phyloP scores from a whole-genome alignment of 2,329 filamentous ascomycete species.

The Helminthosporium solani region DNA sequence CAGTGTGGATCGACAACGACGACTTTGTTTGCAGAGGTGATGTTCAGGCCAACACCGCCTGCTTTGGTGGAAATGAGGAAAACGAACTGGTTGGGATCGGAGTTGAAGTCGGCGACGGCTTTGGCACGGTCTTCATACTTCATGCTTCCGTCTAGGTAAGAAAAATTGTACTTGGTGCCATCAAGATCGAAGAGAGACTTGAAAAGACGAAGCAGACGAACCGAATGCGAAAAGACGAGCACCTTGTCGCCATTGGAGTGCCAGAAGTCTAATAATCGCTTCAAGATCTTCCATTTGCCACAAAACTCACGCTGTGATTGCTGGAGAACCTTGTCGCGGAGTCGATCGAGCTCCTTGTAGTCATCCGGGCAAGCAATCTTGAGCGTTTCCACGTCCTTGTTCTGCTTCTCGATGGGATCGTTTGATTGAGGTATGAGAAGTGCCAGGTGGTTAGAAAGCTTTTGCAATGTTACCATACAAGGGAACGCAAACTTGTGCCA shows the following conservation, averaged over 20 bases:
- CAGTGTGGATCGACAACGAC: slow-evolving; percentile 97
- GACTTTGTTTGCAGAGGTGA: slow-evolving; percentile 96
- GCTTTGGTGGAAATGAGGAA: slow-evolving; percentile 95
- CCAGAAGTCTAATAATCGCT: slow-evolving; percentile 86
- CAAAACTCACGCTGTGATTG: slow-evolving; percentile 88
- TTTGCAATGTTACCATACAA: slow-evolving; percentile 76
- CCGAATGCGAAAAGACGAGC: slow-evolving; percentile 90
- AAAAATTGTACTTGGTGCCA: slow-evolving; percentile 74
- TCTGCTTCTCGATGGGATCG: slow-evolving; percentile 70
- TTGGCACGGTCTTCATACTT: slow-evolving; percentile 78
- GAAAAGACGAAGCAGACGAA: slow-evolving; percentile 79
- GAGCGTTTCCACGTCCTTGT: slow-evolving; percentile 73
- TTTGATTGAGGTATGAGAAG: slow-evolving; percentile 71
- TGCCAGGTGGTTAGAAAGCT: slow-evolving; percentile 89
- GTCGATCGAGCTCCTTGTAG: slow-evolving; percentile 72
- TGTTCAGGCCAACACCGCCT: slow-evolving; percentile 91
- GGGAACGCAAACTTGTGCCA: slow-evolving; percentile 85
- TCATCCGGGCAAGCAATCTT: slow-evolving; percentile 70
- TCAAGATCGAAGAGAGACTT: slow-evolving; percentile 84
- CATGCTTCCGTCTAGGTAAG: slow-evolving; percentile 85
- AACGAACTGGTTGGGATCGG: slow-evolving; percentile 82
- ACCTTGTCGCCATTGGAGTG: slow-evolving; percentile 89
- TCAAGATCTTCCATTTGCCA: slow-evolving; percentile 93
- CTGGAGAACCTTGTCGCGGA: slow-evolving; percentile 75
- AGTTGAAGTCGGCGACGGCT: slow-evolving; percentile 88